Conservation (phyloP, 331 rosid species). For the Telfairia occidentalis region DNA sequence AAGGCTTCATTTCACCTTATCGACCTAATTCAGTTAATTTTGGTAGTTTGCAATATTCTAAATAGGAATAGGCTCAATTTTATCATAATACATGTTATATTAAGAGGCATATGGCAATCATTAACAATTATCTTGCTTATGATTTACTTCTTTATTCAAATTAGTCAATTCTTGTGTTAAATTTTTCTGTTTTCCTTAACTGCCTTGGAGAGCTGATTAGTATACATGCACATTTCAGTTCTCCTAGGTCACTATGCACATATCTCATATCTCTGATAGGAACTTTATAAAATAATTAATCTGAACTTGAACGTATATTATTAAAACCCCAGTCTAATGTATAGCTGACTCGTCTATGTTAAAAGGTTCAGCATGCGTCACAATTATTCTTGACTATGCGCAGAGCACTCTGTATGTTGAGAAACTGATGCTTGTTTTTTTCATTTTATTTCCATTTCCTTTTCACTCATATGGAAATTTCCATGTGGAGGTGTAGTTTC, state of each 20-base stretch:
- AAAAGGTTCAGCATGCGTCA: neutral
- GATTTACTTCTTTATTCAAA: too few species aligned
- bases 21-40: neutral
- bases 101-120: neutral
- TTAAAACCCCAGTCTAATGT: neutral
- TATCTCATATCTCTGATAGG: neutral
- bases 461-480: neutral
- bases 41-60: neutral
- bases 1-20: neutral
- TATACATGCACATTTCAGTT: neutral
- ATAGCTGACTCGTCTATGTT: neutral
- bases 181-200: neutral
- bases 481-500: slow-evolving; percentile 30
- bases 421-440: slow-evolving; percentile 13
- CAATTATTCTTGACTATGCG: neutral
- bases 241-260: neutral
- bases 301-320: neutral
- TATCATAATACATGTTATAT: neutral
- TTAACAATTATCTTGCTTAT: neutral
- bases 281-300: neutral
- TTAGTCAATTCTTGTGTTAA: too few species aligned
- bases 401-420: slow-evolving; percentile 2
- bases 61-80: neutral
- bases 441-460: slow-evolving; percentile 10
- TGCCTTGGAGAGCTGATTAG: neutral